phyloP scores from a whole-genome alignment of 352 stramenopile species.

The Pythium monospermum region DNA sequence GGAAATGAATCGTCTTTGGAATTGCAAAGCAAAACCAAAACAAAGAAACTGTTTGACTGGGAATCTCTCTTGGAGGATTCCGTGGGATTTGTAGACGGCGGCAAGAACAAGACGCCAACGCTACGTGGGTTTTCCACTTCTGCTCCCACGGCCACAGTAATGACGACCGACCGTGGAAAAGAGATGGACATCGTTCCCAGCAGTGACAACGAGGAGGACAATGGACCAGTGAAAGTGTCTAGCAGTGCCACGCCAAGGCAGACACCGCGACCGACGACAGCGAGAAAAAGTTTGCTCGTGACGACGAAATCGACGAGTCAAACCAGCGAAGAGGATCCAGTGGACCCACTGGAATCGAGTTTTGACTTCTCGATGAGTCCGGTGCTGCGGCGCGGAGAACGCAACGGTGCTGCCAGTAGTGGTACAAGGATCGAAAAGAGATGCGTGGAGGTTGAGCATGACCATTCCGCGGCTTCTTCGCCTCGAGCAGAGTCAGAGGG shows the following conservation, averaged over 20 bases:
- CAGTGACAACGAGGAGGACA: too few species aligned
- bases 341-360: slow-evolving; percentile 9
- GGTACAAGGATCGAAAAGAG: neutral
- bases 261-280: too few species aligned
- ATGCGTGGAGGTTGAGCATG: neutral
- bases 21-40: too few species aligned
- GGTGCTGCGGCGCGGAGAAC: neutral
- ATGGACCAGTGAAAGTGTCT: too few species aligned
- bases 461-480: too few species aligned
- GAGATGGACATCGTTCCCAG: too few species aligned
- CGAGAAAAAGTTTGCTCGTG: neutral
- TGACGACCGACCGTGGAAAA: too few species aligned
- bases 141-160: too few species aligned
- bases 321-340: neutral
- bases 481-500: neutral
- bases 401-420: neutral
- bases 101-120: too few species aligned
- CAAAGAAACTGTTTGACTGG: slow-evolving; percentile 47
- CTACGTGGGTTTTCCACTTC: too few species aligned
- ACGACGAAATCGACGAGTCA: neutral
- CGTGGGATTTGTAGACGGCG: too few species aligned
- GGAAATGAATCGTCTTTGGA: neutral
- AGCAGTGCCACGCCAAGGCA: too few species aligned
- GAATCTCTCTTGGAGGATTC: slow-evolving; percentile 37
- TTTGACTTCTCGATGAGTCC: slow-evolving; percentile 19